Base-by-base conservation (phyloP, 2,329 filamentous ascomycete species). In the Emydomyces testavorans region DNA sequence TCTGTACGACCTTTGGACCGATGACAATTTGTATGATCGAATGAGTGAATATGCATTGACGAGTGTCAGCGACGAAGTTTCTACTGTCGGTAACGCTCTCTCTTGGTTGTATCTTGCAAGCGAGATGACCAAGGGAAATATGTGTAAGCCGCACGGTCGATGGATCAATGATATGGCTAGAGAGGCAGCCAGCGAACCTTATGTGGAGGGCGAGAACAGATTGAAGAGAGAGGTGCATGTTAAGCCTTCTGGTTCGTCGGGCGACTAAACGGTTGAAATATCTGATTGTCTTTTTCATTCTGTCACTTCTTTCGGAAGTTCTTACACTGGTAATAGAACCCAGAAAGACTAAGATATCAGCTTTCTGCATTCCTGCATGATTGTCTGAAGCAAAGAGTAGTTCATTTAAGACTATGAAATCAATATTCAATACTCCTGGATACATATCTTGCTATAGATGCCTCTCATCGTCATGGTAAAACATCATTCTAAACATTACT, bases 81-180 rank as follows among this genome's bases (percentile, higher is more conserved):
- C 82, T 52, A 92, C 85, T 0, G 83, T 88, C 1, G 85, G 85
- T 0, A 89, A 89, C 61, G 80, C 81, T 1, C 68, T 90, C 10
- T 72, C 71, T 18, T 92, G 84, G 84, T 75, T 85, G 61, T 90
- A 85, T 61, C 70, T 92, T n/a, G 82, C 82, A 0, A 76, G 79
- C 55, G 79, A 77, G 60, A 73, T 83, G 62, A 69, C 73, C 18
- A 76, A 79, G 55, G 76, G 75, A 1, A 69, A 77, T 56, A 63
- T 66, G 46, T 55, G 85, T 18, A 67, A 71, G 50, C 81, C 81
- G 1, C 67, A 79, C 39, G 77, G 75, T 52, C 70, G 66, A 46
- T 88, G 82, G 83, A 76, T 87, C 50, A 84, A 84, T 57, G 82
- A 89, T 60, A 71, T 87, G 73, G 83, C 82, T 2, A 74, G 82